Evolutionary conservation across 108 stramenopile species (phyloP).

Genomic region (Chaetoceros tenuissimus): DNA sequence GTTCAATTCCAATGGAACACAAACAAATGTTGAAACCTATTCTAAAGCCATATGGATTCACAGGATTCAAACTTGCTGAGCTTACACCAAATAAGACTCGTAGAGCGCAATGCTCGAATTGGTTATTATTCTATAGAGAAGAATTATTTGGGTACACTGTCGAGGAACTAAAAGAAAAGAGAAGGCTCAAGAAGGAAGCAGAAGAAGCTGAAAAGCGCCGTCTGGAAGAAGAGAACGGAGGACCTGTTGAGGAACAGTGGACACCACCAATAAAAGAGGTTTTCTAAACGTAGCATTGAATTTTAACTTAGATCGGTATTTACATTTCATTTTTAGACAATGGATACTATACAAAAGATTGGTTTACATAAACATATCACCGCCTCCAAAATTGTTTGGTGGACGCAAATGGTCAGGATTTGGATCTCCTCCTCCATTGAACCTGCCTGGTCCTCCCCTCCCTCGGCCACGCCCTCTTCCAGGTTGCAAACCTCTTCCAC

Average conservation of each 20-base stretch:
- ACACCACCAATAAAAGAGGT: slow-evolving; percentile 74
- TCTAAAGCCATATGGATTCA: slow-evolving; percentile 78
- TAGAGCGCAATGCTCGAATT: slow-evolving; percentile 88
- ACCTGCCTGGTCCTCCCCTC: slow-evolving; percentile 13
- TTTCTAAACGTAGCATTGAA: slow-evolving; percentile 18
- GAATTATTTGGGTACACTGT: slow-evolving; percentile 82
- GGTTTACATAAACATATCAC: not conserved
- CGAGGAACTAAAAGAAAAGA: slow-evolving; percentile 64
- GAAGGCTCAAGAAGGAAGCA: slow-evolving; percentile 47
- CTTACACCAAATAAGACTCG: slow-evolving; percentile 95
- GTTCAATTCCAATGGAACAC: slow-evolving; percentile 65
- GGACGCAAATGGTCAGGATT: slow-evolving; percentile 76
- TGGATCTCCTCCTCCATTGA: slow-evolving; percentile 57
- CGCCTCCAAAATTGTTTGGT: slow-evolving; percentile 28
- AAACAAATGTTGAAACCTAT: slow-evolving; percentile 75
- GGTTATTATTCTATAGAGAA: slow-evolving; percentile 82
- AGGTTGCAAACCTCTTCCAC: slow-evolving; percentile 16
- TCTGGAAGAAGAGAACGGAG: slow-evolving; percentile 17
- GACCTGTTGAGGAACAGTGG: slow-evolving; percentile 37
- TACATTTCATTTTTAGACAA: too few relatives aligned
- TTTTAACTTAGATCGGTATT: not conserved
- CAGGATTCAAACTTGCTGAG: slow-evolving; percentile 66
- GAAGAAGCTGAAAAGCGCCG: slow-evolving; percentile 31
- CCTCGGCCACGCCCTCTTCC: slow-evolving; percentile 20
- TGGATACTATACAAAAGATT: too few relatives aligned